A percentile compares a stretch with the other conserved stretches of the same genome.
phyloP scores from a whole-genome alignment of 2,329 filamentous ascomycete species.

The Didymella segeticola region DNA sequence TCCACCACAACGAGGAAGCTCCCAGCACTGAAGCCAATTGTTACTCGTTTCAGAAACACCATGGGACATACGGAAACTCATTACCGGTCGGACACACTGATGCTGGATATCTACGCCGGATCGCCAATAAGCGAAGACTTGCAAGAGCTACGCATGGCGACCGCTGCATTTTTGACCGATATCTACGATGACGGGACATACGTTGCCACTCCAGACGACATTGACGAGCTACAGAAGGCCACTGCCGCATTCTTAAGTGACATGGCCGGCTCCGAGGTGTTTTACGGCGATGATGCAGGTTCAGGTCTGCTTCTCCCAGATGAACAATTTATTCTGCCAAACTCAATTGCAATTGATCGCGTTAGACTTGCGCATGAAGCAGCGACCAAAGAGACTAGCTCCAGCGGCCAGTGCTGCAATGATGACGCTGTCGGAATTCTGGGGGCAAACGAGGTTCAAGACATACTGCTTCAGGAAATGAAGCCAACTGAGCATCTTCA shows the following conservation, averaged over 20 bases:
- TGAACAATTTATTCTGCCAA: not conserved
- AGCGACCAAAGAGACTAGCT: not conserved
- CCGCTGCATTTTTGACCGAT: slow-evolving; percentile 3
- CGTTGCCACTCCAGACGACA: slow-evolving; percentile 5
- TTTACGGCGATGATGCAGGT: not conserved
- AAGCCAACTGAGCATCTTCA: too few species aligned
- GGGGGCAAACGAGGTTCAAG: too few species aligned
- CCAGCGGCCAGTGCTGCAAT: not conserved
- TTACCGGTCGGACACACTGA: not conserved
- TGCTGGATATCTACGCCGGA: not conserved
- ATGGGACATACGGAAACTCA: not conserved
- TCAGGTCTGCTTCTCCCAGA: slow-evolving; percentile 7
- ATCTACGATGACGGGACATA: not conserved
- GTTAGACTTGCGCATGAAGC: not conserved
- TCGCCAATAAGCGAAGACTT: not conserved
- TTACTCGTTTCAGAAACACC: too few species aligned
- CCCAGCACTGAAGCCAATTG: too few species aligned
- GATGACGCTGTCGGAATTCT: too few species aligned
- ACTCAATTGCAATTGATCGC: not conserved
- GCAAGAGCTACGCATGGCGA: slow-evolving; percentile 1
- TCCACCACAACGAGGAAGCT: too few species aligned
- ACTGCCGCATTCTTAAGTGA: slow-evolving; percentile 13
- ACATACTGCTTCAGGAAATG: too few species aligned
- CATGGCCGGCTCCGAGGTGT: slow-evolving; percentile 8
- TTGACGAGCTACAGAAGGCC: slow-evolving; percentile 7